These are phyloP conservation scores for Globisporangium ultimum DNA, from an alignment of 352 stramenopile genomes.

Conservation along the genomic window DNA sequence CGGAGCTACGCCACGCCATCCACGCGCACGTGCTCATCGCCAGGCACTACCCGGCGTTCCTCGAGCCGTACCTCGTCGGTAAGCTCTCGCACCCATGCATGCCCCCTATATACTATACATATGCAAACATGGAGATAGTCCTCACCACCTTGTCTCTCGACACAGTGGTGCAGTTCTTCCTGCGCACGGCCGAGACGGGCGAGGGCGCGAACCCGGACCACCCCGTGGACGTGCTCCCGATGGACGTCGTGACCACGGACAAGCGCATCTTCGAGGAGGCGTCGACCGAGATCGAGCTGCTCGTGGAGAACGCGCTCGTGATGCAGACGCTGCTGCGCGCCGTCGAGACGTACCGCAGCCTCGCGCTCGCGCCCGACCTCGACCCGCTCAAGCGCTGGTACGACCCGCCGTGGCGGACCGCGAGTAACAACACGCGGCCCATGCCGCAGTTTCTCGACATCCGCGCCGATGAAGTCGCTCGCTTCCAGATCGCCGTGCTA, in stretches of 20 bases:
- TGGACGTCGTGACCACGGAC: constrained; percentile 49
- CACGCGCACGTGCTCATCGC: constrained; percentile 59
- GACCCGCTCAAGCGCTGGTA: constrained; percentile 55
- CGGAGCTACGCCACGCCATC: constrained; percentile 62
- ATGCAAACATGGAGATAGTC: too few relatives aligned
- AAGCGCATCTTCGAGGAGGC: constrained; percentile 57
- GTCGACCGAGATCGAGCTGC: constrained; percentile 68
- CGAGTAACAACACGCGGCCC: constrained; percentile 22
- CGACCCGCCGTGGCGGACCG: constrained; percentile 42
- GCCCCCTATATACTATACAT: too few relatives aligned
- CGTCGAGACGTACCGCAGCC: constrained; percentile 31
- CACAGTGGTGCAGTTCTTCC: constrained; percentile 58
- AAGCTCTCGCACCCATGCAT: too few relatives aligned
- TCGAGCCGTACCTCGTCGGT: constrained; percentile 58
- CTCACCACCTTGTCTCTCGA: too few relatives aligned
- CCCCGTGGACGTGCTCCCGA: constrained; percentile 44
- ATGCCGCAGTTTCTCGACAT: constrained; percentile 51
- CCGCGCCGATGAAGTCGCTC: constrained; percentile 35
- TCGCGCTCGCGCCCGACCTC: constrained; percentile 48
- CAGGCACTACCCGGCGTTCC: constrained; percentile 48
- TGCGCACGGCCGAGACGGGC: constrained; percentile 56
- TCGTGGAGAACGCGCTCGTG: constrained; percentile 53
- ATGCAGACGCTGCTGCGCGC: constrained; percentile 41
- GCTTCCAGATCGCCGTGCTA: constrained; percentile 53
- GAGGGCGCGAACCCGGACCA: constrained; percentile 56